Evolutionary conservation across 495 filamentous ascomycete species (phyloP), one percentile per base, ranked within the genome.

Genomic region (Trichoderma erinaceum): DNA sequence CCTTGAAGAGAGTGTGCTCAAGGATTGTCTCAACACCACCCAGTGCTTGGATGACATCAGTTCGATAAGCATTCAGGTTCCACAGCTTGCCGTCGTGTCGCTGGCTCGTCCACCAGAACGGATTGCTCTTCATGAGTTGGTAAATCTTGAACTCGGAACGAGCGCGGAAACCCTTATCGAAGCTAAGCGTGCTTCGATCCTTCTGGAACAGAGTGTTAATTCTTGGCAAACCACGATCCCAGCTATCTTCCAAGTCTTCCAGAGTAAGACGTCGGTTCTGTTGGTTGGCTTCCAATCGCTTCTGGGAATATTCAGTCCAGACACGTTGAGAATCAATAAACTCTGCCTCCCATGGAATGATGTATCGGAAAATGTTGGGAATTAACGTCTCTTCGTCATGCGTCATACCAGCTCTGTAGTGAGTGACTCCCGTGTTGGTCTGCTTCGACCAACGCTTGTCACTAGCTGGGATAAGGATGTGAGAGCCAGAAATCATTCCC

Each of bases 161-260:
- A 35, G 95, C 88, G 71, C 96, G 90, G 87, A 97, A 98, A 56
- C 96, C 96, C 80, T 99, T 99, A 81, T 99, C 96, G 75, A 99
- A 99, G 74, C 92, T 96, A 68, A 99, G 83, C 0, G 96, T 99
- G 78, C 93, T 97, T 71, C 96, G 86, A 73, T 99, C 96, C 77
- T 99, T 99, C 78, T 99, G 96, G 87, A 99, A 99, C 12, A 99
- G 85, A 0, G 96, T 99, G 76, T 99, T 99, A 80, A 99, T 99
- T 80, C 96, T 92, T 15, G 96, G 96, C 69, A 99, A 82, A 79
- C 96, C 96, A 70, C 96, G 91, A 76, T 99, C 96, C 96, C 96
- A 99, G 79, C 93, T 97, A 77, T 99, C 96, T 72, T 99, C 96
- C 44, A 99, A 80, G 82, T 99, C 96, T 77, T 99, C 96, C 23